A percentile compares a stretch with the other conserved stretches of the same genome.
These are phyloP conservation scores for Solanum ossicruentum DNA, from an alignment of 257 asterid species.

Conservation along the genomic window DNA sequence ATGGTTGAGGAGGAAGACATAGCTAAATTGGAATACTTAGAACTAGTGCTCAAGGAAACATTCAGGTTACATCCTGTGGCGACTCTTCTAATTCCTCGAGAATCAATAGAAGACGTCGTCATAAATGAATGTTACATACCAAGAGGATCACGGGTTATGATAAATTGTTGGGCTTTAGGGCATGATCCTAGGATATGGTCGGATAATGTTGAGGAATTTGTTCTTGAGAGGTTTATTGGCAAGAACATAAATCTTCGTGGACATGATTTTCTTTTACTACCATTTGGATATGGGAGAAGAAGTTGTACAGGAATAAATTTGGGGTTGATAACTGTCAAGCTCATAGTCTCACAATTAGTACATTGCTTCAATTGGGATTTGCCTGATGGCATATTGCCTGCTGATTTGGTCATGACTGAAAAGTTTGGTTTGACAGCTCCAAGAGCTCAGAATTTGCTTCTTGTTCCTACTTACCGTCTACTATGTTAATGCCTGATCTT, in stretches of 20 bases:
- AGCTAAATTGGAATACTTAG: too few species aligned
- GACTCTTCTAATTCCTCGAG: neutral
- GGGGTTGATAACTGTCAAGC: too few species aligned
- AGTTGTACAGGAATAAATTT: neutral
- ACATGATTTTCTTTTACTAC: neutral
- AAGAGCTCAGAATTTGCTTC: slow-evolving; percentile 1
- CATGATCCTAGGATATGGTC: neutral
- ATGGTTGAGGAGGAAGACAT: too few species aligned
- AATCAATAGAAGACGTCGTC: neutral
- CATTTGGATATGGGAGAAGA: slow-evolving; percentile 5
- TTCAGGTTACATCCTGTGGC: slow-evolving; percentile 7
- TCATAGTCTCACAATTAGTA: too few species aligned
- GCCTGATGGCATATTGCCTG: neutral
- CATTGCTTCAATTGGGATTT: slow-evolving; percentile 7
- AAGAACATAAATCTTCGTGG: neutral
- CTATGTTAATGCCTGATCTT: neutral
- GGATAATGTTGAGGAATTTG: neutral
- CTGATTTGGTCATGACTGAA: slow-evolving; percentile 3
- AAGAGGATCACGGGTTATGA: neutral
- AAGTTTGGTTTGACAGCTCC: slow-evolving; percentile 2
- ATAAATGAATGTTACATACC: neutral
- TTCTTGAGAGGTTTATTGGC: neutral
- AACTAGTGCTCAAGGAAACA: too few species aligned
- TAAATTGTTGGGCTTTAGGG: slow-evolving; percentile 3
- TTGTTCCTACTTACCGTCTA: neutral